phyloP scores from a whole-genome alignment of 2,329 filamentous ascomycete genomes.

The Phoma herbarum region DNA sequence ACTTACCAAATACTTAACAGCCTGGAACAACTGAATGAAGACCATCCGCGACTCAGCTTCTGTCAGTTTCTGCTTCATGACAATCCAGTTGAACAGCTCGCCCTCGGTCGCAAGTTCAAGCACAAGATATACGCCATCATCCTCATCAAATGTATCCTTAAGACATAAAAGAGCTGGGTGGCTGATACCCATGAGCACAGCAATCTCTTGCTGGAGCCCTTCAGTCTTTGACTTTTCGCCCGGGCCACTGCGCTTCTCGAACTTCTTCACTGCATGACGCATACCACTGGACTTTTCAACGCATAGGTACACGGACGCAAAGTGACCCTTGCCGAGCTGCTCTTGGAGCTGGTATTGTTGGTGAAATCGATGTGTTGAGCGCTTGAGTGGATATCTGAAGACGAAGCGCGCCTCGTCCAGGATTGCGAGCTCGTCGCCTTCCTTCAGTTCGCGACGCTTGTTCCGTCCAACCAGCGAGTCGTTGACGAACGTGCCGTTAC shows the following conservation, averaged over 20 bases:
- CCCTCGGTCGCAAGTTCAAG: constrained; percentile 90
- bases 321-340: constrained; percentile 92
- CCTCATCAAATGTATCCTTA: constrained; percentile 94
- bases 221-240: constrained; percentile 86
- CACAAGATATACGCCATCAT: constrained; percentile 88
- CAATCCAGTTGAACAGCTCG: constrained; percentile 95
- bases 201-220: constrained; percentile 92
- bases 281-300: constrained; percentile 84
- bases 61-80: constrained; percentile 85
- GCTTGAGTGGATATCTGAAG: constrained; percentile 78
- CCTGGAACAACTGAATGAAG: constrained; percentile 90
- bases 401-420: constrained; percentile 86
- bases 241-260: constrained; percentile 82
- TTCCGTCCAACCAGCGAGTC: constrained; percentile 91
- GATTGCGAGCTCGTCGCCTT: constrained; percentile 90
- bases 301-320: constrained; percentile 91
- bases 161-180: constrained; percentile 92
- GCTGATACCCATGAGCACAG: constrained; percentile 94
- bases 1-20: constrained; percentile 90
- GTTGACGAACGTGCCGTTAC: constrained; percentile 96
- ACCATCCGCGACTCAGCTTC: constrained; percentile 86
- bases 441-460: constrained; percentile 84
- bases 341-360: constrained; percentile 87
- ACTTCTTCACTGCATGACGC: constrained; percentile 92
- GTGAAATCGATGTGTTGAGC: constrained; percentile 74